A percentile compares a stretch with the other conserved stretches of the same genome.
Evolutionary conservation across 2,329 filamentous ascomycete species (phyloP).

Genomic region (Dothistroma pini): DNA sequence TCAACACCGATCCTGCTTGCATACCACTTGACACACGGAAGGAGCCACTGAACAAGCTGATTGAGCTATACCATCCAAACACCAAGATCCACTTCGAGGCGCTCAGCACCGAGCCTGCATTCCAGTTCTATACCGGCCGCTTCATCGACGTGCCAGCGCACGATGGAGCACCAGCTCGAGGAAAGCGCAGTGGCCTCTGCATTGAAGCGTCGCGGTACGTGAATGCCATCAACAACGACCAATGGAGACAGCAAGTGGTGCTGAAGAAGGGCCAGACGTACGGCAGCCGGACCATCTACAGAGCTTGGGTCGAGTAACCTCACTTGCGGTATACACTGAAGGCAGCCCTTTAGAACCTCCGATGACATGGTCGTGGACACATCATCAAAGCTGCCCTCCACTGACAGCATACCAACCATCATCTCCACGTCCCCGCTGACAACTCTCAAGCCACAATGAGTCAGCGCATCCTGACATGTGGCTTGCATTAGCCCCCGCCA

Average conservation of each 20-base stretch:
- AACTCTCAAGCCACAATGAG: neutral
- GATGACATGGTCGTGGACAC: neutral
- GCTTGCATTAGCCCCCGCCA: neutral
- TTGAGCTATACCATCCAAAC: slow-evolving; percentile 68
- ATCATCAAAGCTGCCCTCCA: neutral
- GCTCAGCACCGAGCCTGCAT: slow-evolving; percentile 86
- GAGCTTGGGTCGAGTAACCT: slow-evolving; percentile 66
- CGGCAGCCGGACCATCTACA: slow-evolving; percentile 77
- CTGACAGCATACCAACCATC: neutral
- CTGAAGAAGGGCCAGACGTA: slow-evolving; percentile 83
- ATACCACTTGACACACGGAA: slow-evolving; percentile 51
- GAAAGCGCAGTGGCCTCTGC: slow-evolving; percentile 73
- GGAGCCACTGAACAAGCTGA: slow-evolving; percentile 61
- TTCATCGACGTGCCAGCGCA: slow-evolving; percentile 70
- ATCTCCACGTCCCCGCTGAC: neutral
- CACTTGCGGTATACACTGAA: neutral
- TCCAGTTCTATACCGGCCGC: slow-evolving; percentile 94
- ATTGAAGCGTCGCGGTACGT: slow-evolving; percentile 90
- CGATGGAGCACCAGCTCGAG: slow-evolving; percentile 58
- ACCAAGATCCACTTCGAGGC: slow-evolving; percentile 81
- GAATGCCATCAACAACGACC: slow-evolving; percentile 77
- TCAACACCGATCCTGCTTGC: slow-evolving; percentile 58
- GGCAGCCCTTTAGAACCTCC: too few relatives aligned
- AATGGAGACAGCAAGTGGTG: slow-evolving; percentile 74
- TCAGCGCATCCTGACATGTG: neutral